These are phyloP conservation scores for Exophiala sideris DNA, from an alignment of 2,329 filamentous ascomycete species.

Conservation along the genomic window DNA sequence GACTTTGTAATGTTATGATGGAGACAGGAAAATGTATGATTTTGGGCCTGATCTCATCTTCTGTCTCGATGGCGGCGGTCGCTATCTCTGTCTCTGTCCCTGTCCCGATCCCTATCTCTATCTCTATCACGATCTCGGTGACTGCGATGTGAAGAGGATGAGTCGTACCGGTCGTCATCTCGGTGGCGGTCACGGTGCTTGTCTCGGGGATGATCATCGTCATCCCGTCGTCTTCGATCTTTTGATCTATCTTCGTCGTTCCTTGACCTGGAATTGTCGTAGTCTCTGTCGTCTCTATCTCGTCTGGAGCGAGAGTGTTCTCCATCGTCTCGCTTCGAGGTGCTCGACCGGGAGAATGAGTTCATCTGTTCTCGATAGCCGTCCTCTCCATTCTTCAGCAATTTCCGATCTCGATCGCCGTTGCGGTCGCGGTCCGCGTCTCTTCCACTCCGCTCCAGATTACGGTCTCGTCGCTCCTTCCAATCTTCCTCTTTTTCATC, in stretches of 20 bases:
- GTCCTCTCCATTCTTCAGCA: constrained; percentile 32
- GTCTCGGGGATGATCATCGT: constrained; percentile 32
- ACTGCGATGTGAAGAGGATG: constrained; percentile 26
- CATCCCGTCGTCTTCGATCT: constrained; percentile 36
- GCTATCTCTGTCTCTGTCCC: constrained; percentile 21
- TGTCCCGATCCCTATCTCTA: constrained; percentile 22
- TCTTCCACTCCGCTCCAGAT: constrained; percentile 39
- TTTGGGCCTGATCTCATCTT: constrained; percentile 8
- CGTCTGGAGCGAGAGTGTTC: constrained; percentile 20
- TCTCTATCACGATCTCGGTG: constrained; percentile 30
- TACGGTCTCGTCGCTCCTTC: constrained; percentile 44
- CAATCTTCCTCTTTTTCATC: constrained; percentile 40
- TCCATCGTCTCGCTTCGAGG: constrained; percentile 34
- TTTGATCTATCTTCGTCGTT: constrained; percentile 36
- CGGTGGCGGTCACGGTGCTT: constrained; percentile 34
- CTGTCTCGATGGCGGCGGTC: constrained; percentile 28
- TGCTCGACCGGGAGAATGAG: constrained; percentile 39
- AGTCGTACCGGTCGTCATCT: constrained; percentile 29
- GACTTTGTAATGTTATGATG: constrained; percentile 19
- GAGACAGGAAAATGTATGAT: background rate
- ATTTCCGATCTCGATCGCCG: constrained; percentile 35
- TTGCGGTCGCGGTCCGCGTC: constrained; percentile 36
- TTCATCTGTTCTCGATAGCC: constrained; percentile 38
- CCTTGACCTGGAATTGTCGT: constrained; percentile 27
- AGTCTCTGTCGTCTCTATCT: constrained; percentile 26